Conservation (phyloP, 2,329 filamentous ascomycete species). For the Pestalotiopsis sp. region DNA sequence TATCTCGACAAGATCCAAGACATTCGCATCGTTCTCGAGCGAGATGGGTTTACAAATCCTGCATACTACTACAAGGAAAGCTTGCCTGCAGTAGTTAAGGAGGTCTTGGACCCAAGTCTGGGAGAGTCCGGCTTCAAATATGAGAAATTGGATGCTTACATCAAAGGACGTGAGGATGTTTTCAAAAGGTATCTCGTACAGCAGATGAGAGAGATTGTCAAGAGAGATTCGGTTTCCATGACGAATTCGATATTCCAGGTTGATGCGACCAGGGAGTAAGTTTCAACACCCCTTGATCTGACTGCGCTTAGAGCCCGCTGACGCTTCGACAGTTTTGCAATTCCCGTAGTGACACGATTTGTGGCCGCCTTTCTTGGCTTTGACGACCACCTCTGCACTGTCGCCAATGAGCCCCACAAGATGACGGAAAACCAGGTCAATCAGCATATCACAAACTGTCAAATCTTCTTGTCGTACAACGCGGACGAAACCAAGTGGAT, state of each 20-base stretch:
- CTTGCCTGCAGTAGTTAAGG: slow-evolving; percentile 5
- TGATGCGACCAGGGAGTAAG: slow-evolving; percentile 26
- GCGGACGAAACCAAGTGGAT: slow-evolving; percentile 25
- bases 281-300: neutral
- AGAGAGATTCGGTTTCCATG: slow-evolving; percentile 8
- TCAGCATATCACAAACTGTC: slow-evolving; percentile 27
- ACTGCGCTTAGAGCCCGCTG: neutral
- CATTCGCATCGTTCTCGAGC: neutral
- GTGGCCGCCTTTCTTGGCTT: slow-evolving; percentile 30
- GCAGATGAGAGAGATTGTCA: slow-evolving; percentile 8
- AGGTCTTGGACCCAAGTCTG: neutral
- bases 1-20: slow-evolving; percentile 1
- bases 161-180: neutral
- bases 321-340: slow-evolving; percentile 20
- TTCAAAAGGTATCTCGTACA: slow-evolving; percentile 7
- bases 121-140: neutral
- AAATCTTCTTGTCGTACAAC: slow-evolving; percentile 25
- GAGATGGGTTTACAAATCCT: neutral
- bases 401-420: slow-evolving; percentile 10
- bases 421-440: slow-evolving; percentile 26
- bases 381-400: slow-evolving; percentile 16
- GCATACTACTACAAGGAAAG: neutral
- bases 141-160: neutral
- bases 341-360: slow-evolving; percentile 30
- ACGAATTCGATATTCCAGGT: slow-evolving; percentile 20